Evolutionary conservation across 192 early-diverging fungal species (phyloP), one percentile per base, ranked within the genome.

Genomic region (Dispira simplex): DNA sequence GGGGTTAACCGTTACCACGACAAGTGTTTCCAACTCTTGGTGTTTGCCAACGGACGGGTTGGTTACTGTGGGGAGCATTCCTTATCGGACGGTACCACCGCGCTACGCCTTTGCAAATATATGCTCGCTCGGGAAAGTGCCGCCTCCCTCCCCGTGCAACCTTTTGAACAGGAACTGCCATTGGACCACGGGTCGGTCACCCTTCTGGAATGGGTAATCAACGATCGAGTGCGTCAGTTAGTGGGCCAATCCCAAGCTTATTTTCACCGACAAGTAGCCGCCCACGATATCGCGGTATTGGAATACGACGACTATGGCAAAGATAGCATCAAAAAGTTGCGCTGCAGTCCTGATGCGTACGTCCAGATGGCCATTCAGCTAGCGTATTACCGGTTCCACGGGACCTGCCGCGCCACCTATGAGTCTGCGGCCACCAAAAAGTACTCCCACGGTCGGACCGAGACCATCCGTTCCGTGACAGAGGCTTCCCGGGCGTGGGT

Each of bases 31-130:
- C 85, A 90, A 73, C 77, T 90, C 28, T 77, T 90, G 63, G 79
- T 86, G n/a, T 86, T 86, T 73, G 84, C 82, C 62, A 90, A 90
- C 68, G 87, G 85, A 23, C 83, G 85, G 67, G 84, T 83, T 64
- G 87, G 87, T 16, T 88, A 88, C 75, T 77, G 80, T 59, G 87
- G 87, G 63, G 87, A 90, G 70, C 77, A 79, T 72, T 79, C 77
- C 64, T 67, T 79, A 63, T 76, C 90, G 73, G 90, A 93, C 58
- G 90, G 85, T 27, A 93, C 90, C 0, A 87, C 88, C 9, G 85
- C 86, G 47, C 77, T 76, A 66, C 80, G 86, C 39, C 74, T 89
- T 44, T 89, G 87, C 74, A 82, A 85, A 46, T 79, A 75, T 45
- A 44, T 83, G 57, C 77, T 92, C 46, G 75, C 71, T 49, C 81